Conservation (phyloP, 2,329 filamentous ascomycete species). For the Ophiostoma quercus region DNA sequence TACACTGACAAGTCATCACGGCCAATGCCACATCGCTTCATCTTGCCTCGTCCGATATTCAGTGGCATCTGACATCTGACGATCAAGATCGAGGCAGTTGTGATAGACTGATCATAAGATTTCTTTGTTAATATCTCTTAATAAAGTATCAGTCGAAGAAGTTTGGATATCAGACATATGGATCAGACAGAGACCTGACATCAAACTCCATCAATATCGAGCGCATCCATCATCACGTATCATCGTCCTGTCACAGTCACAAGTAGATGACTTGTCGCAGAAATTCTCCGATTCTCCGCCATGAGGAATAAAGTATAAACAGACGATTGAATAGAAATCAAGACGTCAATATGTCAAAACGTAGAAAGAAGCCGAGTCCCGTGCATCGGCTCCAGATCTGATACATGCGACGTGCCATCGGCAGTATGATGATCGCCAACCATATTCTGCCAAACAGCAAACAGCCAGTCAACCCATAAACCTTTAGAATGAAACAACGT, state of each 20-base stretch:
- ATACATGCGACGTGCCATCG: constrained; percentile 33
- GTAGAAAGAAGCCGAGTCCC: not conserved
- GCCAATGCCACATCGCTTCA: not conserved
- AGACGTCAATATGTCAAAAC: not conserved
- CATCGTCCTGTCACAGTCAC: not conserved
- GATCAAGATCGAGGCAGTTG: not conserved
- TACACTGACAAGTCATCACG: not conserved
- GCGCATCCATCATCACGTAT: not conserved
- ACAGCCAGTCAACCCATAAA: not conserved
- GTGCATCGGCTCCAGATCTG: constrained; percentile 30
- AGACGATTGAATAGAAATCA: not conserved
- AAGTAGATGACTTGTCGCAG: not conserved
- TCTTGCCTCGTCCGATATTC: constrained; percentile 6
- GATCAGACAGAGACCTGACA: too few relatives aligned
- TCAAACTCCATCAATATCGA: too few relatives aligned
- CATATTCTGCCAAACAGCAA: not conserved
- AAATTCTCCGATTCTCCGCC: not conserved
- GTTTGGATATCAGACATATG: too few relatives aligned
- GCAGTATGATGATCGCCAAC: constrained; percentile 31
- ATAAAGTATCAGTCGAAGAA: too few relatives aligned
- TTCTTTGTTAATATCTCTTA: too few relatives aligned
- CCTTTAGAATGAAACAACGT: not conserved
- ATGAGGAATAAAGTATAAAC: not conserved
- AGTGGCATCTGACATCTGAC: not conserved
- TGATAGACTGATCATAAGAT: too few relatives aligned